Evolutionary conservation across 208 protist species (phyloP).

Genomic region (Acanthamoeba sp.): DNA sequence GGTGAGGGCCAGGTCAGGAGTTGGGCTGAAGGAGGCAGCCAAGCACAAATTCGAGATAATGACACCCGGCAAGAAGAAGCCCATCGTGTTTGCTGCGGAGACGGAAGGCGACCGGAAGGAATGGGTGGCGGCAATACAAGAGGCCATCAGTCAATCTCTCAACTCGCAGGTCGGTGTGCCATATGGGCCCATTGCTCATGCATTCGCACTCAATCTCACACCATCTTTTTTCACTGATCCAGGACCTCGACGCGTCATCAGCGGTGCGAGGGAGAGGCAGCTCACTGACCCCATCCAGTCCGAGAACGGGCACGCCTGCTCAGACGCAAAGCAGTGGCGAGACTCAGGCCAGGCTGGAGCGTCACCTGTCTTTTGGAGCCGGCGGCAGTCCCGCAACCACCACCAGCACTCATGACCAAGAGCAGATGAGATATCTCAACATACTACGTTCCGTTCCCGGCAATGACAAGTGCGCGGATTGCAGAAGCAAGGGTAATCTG

Average conservation of each 20-base stretch:
- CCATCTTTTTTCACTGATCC: too few species aligned
- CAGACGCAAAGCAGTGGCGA: background rate
- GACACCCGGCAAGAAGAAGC: conserved; percentile 62
- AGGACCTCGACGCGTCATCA: background rate
- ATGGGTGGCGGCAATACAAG: conserved; percentile 49
- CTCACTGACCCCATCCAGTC: background rate
- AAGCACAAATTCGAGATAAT: conserved; percentile 62
- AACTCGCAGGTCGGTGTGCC: background rate
- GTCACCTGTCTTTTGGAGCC: background rate
- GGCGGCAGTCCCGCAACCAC: background rate
- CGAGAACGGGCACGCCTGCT: background rate
- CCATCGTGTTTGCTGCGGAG: conserved; percentile 11
- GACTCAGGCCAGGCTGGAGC: background rate
- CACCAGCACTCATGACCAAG: background rate
- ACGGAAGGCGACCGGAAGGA: conserved; percentile 29
- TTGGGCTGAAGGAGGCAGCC: conserved; percentile 1
- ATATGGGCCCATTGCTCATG: too few species aligned
- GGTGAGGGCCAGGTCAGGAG: background rate
- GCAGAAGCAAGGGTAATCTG: conserved; percentile 75
- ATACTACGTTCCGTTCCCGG: conserved; percentile 37
- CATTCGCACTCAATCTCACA: too few species aligned
- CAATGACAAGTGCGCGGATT: conserved; percentile 84
- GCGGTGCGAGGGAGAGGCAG: background rate
- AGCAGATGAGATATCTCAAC: conserved; percentile 59
- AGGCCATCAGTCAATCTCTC: conserved; percentile 47